Base-by-base conservation (phyloP, 306 rosid genomes). In the Cicer judaicum region DNA sequence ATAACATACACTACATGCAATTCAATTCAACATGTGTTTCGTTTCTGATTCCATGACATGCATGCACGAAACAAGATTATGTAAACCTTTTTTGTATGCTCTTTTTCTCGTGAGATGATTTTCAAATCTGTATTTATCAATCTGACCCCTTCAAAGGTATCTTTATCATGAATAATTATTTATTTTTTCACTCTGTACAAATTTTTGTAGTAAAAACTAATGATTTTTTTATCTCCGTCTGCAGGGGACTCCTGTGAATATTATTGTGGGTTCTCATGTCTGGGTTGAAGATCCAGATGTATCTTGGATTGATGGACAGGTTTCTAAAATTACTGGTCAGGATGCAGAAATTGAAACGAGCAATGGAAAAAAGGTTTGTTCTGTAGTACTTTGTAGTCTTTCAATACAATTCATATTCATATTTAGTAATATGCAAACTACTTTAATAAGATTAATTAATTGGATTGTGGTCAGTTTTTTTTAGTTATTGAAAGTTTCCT, bases 211-310 rank as follows among this genome's bases (percentile, higher is more conserved):
- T 46, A 5, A 9, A 44, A 48, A 39, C 70, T 80, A 50, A 72
- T 14, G 44, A n/a, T 70, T 60, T 15, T 52, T 29, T 54, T 77
- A 46, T 69, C 38, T 76, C 36, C 29, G 44, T 84, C n/a, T 84
- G 84, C 89, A 94, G 98, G 97, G 93, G 83, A 90, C 95, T 64
- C 87, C 93, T 7, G 96, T 92, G 83, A 94, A 92, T 82, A 94
- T 94, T 77, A 88, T 76, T 66, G 98, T 81, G 68, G 98, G 96
- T 75, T 92, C 98, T 81, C 93, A 92, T 78, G 98, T 94, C 81
- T 94, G 99, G 99, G 78, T 66, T 18, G 96, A 90, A 81, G 96
- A 92, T 64, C 91, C 91, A 49, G 91, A 81, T 0, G 80, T 72
- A 48, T 83, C 92, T 53, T 94, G 98, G 93, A 60, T 85, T 18